Percentiles rank a stretch among this genome's conserved stretches.
Conservation (phyloP, 768 basidiomycete genomes). For the Kwoniella bestiolae region DNA sequence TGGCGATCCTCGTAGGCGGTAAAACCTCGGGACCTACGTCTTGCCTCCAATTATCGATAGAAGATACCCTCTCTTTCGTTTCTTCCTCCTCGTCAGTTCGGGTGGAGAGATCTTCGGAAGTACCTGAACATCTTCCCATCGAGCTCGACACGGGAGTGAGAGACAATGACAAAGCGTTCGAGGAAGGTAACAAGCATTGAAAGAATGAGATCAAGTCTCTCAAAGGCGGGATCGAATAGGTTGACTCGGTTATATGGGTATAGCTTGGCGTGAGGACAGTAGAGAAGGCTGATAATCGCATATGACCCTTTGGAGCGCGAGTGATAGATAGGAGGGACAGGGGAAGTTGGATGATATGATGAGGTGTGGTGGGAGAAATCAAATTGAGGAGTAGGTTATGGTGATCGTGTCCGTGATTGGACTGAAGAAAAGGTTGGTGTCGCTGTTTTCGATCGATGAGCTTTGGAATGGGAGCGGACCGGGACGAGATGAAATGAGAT, state of each 20-base stretch:
- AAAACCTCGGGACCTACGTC: neutral
- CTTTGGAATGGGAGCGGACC: too few relatives aligned
- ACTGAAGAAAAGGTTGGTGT: neutral
- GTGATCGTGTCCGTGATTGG: neutral
- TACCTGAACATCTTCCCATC: constrained; percentile 6
- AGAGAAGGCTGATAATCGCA: constrained; percentile 4
- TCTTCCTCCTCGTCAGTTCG: neutral
- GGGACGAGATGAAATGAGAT: too few relatives aligned
- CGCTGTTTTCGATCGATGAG: neutral
- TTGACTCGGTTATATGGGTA: neutral
- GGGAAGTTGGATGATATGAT: constrained; percentile 20
- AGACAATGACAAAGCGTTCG: constrained; percentile 3
- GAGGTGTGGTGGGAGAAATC: neutral
- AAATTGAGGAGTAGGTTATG: neutral
- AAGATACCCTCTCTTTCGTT: neutral
- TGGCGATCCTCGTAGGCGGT: neutral
- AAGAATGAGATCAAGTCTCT: constrained; percentile 14
- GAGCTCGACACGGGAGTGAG: neutral
- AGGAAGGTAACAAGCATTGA: constrained; percentile 18
- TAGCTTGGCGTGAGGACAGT: constrained; percentile 4
- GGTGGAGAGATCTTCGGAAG: neutral
- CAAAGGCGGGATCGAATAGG: neutral
- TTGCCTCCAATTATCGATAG: neutral
- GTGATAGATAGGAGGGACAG: neutral
- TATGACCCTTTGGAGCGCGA: neutral